Evolutionary conservation across 148 eudicot genomes (phyloP), one percentile per base, ranked within the genome.

Genomic region (Agrostemma githago): DNA sequence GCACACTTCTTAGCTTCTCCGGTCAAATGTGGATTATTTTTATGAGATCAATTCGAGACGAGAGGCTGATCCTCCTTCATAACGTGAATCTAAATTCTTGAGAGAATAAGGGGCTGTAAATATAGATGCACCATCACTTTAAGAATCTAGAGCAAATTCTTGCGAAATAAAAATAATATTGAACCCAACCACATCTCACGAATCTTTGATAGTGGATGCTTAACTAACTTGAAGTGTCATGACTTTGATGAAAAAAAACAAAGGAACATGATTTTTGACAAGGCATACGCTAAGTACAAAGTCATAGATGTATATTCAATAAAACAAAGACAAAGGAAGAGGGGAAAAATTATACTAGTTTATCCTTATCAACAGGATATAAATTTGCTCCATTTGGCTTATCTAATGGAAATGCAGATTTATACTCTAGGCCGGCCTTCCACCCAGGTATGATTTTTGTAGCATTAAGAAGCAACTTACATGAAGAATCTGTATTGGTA

Each of bases 331-430:
- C 14, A 14, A 43, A 39, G 17, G 6, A 26, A 58, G 12, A 64
- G 72, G 34, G 17, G 2, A 37, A 43, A 54, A 15, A 68, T 46
- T 70, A 37, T 86, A 94, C 98, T 96, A 66, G 82, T 84, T 87
- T 91, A 77, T 92, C 96, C 98, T 91, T 94, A 75, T 94, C 97
- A 72, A 90, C 83, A 72, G 98, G 98, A 67, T 94, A 94, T 70
- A 94, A 94, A 75, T 89, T 88, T 74, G 98, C 97, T 71, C 95
- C 92, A 63, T 87, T 83, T 71, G 98, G 93, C 81, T 87, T 88
- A 63, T 48, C 76, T 79, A 79, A 70, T 60, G 98, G 97, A 81
- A 94, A 91, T 57, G 96, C 97, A 75, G 87, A 65, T 81, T 75
- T 88, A 80, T 94, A 94, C 81, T 91, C 88, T 59, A 94, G 79